Evolutionary conservation across 1,139 yeast species (phyloP).

Genomic region (Geotrichum cucujoidarum): DNA sequence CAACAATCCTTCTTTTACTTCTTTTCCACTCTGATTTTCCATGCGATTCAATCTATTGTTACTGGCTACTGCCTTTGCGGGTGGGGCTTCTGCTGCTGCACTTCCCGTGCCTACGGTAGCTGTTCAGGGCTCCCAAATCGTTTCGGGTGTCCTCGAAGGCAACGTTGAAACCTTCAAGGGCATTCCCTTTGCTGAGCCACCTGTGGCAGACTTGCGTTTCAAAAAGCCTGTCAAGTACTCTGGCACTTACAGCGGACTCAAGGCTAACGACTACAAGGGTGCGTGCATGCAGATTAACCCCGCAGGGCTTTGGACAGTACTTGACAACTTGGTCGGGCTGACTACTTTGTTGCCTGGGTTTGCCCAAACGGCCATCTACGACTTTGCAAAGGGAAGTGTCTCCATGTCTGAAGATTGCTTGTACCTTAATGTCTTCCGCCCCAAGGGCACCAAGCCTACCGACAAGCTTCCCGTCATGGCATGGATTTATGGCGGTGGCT

Average conservation of each 20-base stretch:
- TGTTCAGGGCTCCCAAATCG: conserved; percentile 4
- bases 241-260: conserved; percentile 1
- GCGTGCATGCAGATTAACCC: conserved; percentile 12
- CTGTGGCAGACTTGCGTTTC: conserved; percentile 17
- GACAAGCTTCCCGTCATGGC: conserved; percentile 28
- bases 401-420: conserved; percentile 27
- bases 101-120: conserved; percentile 1
- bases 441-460: conserved; percentile 15
- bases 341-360: neutral
- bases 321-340: neutral
- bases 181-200: conserved; percentile 20
- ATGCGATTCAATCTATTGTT: neutral
- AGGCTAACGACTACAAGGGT: conserved; percentile 5
- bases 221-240: conserved; percentile 9
- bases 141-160: conserved; percentile 8
- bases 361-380: neutral
- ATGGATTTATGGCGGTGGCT: conserved; percentile 37
- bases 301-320: neutral
- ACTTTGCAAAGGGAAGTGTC: conserved; percentile 1
- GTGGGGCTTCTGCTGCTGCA: neutral
- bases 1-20: too few species aligned
- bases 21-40: too few species aligned
- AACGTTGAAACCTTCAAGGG: conserved; percentile 19
- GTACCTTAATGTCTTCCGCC: conserved; percentile 23
- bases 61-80: neutral